Percentiles rank a stretch among this genome's conserved stretches.
phyloP scores from a whole-genome alignment of 768 basidiomycete genomes.

The Sarcomyxa edulis region DNA sequence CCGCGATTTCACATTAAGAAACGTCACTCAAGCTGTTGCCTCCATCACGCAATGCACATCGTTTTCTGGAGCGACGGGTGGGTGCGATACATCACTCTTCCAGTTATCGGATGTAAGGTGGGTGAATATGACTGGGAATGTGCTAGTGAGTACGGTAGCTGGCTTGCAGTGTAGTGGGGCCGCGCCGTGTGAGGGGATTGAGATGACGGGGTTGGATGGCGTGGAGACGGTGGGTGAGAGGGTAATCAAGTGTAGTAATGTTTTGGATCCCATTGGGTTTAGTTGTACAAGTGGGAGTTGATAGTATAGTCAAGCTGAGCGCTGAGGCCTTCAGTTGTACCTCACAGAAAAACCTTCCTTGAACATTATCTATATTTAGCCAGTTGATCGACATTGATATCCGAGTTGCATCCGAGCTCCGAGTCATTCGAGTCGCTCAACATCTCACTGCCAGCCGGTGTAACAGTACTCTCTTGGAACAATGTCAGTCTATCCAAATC shows the following conservation, averaged over 20 bases:
- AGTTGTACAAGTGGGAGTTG: no score
- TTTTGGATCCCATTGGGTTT: slow-evolving; percentile 18
- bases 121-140: slow-evolving; percentile 20
- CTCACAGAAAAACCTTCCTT: no score
- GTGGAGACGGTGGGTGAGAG: slow-evolving; percentile 12
- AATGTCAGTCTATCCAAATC: no score
- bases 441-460: no score
- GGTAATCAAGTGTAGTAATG: slow-evolving; percentile 15
- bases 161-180: slow-evolving; percentile 26
- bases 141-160: slow-evolving; percentile 16
- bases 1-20: slow-evolving; percentile 17
- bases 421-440: no score
- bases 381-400: no score
- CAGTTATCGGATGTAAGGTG: slow-evolving; percentile 27
- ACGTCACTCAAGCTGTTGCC: slow-evolving; percentile 15
- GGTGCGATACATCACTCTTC: slow-evolving; percentile 28
- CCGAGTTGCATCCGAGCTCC: no score
- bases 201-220: slow-evolving; percentile 15
- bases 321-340: no score
- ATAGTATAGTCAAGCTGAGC: no score
- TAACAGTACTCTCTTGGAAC: no score
- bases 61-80: slow-evolving; percentile 25
- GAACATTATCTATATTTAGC: no score
- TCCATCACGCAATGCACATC: slow-evolving; percentile 25
- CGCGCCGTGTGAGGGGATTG: slow-evolving; percentile 21